Conservation (phyloP, 2,329 filamentous ascomycete genomes). For the Macroventuria anomochaeta region DNA sequence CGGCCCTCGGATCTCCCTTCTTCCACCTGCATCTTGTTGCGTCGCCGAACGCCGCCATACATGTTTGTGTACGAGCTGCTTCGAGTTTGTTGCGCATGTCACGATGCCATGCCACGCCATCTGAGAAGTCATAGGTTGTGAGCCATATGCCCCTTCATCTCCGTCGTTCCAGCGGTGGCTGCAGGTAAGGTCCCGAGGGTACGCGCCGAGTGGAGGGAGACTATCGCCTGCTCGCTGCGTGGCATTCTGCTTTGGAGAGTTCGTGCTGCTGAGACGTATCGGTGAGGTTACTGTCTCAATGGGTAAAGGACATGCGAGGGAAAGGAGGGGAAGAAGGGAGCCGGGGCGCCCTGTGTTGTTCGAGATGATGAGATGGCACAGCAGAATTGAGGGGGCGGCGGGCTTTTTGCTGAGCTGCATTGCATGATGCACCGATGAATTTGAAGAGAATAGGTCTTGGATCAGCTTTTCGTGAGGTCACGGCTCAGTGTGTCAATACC, state of each 20-base stretch:
- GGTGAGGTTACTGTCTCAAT: background rate
- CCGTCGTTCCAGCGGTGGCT: conserved; percentile 9
- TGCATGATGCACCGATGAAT: no score
- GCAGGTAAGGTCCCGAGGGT: background rate
- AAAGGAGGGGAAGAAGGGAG: background rate
- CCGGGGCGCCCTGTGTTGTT: conserved; percentile 1
- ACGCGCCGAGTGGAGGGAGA: background rate
- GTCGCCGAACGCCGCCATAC: background rate
- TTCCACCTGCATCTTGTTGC: background rate
- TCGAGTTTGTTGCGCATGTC: conserved; percentile 6
- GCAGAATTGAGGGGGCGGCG: background rate
- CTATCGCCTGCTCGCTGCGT: background rate
- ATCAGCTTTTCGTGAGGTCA: no score
- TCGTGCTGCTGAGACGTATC: background rate
- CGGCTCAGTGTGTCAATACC: no score
- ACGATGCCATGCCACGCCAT: background rate
- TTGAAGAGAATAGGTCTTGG: no score
- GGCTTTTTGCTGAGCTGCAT: background rate
- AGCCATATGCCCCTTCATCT: conserved; percentile 16
- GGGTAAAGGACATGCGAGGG: background rate
- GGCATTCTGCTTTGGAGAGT: background rate
- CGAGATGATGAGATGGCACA: background rate
- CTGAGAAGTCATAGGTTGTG: background rate
- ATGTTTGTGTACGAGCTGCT: background rate
- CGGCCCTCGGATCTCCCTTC: background rate